phyloP scores from a whole-genome alignment of 176 grass and related monocot species.

The Triticum timopheevii region DNA sequence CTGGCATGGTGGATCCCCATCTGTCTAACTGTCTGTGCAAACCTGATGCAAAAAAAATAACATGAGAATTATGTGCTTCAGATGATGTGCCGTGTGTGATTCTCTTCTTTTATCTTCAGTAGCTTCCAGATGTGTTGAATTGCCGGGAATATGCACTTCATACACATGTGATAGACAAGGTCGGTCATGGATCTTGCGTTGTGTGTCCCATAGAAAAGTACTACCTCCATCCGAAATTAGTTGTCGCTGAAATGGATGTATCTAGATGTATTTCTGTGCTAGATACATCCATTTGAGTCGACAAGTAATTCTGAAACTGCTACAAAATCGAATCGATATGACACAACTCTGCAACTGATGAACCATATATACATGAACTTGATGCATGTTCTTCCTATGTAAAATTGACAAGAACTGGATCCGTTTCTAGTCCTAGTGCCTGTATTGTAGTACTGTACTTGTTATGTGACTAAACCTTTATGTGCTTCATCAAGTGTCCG shows the following conservation, averaged over 20 bases:
- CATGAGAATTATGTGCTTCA: not conserved
- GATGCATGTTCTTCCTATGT: not conserved
- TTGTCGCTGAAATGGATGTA: too few species aligned
- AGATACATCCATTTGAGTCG: too few species aligned
- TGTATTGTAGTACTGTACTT: not conserved
- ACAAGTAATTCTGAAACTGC: not conserved
- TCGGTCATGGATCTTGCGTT: not conserved
- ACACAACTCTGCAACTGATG: not conserved
- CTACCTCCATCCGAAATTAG: too few species aligned
- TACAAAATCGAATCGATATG: not conserved
- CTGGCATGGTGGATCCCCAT: not conserved
- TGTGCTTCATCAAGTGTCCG: conserved; percentile 61
- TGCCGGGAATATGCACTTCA: not conserved
- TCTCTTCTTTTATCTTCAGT: not conserved
- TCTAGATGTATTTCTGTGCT: too few species aligned
- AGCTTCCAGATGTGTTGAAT: not conserved
- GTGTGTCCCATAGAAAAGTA: not conserved
- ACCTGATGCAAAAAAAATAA: not conserved
- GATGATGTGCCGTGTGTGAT: not conserved
- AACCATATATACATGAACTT: conserved; percentile 7
- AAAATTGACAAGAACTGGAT: not conserved
- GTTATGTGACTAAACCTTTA: conserved; percentile 30
- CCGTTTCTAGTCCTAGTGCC: not conserved
- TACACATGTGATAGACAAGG: not conserved
- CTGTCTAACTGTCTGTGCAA: not conserved